Percentiles rank a stretch among this genome's conserved stretches.
These are phyloP conservation scores for Tricholoma flavovirens DNA, from an alignment of 768 basidiomycete species.

Conservation along the genomic window DNA sequence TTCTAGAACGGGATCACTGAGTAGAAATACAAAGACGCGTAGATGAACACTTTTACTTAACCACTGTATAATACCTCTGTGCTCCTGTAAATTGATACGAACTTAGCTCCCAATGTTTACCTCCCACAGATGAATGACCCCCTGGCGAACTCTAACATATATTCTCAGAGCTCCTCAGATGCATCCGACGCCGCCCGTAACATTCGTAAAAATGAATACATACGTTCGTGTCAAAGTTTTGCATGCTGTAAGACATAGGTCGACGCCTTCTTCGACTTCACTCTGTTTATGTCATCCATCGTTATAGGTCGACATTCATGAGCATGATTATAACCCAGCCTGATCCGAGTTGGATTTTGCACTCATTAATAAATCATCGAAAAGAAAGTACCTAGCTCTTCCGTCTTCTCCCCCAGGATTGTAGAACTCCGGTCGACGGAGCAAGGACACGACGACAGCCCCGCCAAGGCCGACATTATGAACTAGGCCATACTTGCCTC, in stretches of 20 bases:
- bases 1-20: constrained; percentile 25
- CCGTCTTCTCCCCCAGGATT: constrained; percentile 63
- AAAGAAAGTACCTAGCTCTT: constrained; percentile 43
- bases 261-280: constrained; percentile 64
- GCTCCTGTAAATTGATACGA: neutral
- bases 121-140: too few species aligned
- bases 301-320: constrained; percentile 60
- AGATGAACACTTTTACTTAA: constrained; percentile 13
- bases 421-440: constrained; percentile 76
- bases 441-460: constrained; percentile 69
- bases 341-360: constrained; percentile 17
- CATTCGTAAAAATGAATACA: too few species aligned
- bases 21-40: constrained; percentile 26
- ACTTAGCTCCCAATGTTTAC: too few species aligned
- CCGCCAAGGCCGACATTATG: constrained; percentile 84
- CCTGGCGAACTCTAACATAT: too few species aligned
- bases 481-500: constrained; percentile 74
- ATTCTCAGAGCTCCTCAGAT: too few species aligned
- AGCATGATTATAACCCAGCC: constrained; percentile 80
- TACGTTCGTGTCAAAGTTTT: constrained; percentile 37
- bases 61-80: neutral
- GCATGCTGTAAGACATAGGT: constrained; percentile 41
- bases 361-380: neutral
- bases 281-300: constrained; percentile 62
- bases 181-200: too few species aligned